Conservation (phyloP, 768 basidiomycete genomes). For the Leccinum arenicola region DNA sequence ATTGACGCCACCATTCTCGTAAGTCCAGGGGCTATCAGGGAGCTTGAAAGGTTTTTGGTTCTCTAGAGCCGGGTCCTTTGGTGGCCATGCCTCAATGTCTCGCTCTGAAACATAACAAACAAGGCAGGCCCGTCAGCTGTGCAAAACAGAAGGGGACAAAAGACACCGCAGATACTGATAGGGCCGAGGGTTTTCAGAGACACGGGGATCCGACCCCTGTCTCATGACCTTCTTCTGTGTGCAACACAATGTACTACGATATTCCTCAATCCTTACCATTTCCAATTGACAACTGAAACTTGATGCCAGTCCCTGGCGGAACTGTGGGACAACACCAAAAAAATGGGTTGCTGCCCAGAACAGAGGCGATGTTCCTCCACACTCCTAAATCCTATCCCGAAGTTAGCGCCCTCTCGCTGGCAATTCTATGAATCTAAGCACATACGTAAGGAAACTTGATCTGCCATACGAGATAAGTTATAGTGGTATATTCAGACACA, state of each 20-base stretch:
- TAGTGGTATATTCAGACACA: background rate
- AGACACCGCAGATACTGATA: slow-evolving; percentile 5
- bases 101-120: slow-evolving; percentile 28
- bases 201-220: background rate
- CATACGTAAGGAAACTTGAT: slow-evolving; percentile 92
- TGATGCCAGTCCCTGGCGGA: slow-evolving; percentile 69
- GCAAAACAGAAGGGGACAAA: background rate
- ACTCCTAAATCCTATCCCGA: slow-evolving; percentile 69
- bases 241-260: slow-evolving; percentile 15
- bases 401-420: slow-evolving; percentile 8
- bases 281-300: slow-evolving; percentile 65
- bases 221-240: slow-evolving; percentile 7
- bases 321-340: slow-evolving; percentile 83
- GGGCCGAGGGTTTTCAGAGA: background rate
- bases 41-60: slow-evolving; percentile 43
- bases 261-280: slow-evolving; percentile 74
- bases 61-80: slow-evolving; percentile 52
- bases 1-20: slow-evolving; percentile 73
- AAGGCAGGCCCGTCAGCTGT: slow-evolving; percentile 12
- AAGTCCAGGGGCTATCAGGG: slow-evolving; percentile 80
- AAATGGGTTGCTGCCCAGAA: slow-evolving; percentile 72
- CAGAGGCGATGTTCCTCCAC: slow-evolving; percentile 66
- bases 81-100: slow-evolving; percentile 62
- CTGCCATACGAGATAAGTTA: slow-evolving; percentile 34
- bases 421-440: slow-evolving; percentile 8